Evolutionary conservation across 2,329 filamentous ascomycete species (phyloP), one percentile per base, ranked within the genome.

Genomic region (Colletotrichum graminicola): DNA sequence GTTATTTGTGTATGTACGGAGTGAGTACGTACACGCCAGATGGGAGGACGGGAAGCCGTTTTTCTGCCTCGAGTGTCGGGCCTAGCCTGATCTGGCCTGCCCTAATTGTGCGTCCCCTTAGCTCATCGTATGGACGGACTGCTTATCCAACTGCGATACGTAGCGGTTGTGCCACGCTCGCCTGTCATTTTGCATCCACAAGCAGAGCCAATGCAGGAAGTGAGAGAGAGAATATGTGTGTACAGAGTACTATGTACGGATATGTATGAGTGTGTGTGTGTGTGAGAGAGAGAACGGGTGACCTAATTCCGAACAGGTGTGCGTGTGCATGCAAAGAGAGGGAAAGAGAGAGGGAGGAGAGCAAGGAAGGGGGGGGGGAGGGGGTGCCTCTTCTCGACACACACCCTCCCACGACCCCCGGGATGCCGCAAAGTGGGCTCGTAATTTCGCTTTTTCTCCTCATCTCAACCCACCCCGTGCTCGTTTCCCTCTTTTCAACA

Each of bases 401-500:
- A 72, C 69, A 72, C 70, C 70, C 66, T 71, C 39, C 55, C 66
- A 62, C 66, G 34, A 43, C 69, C 66, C 62, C 66, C 66, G 66
- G 70, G 67, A 72, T 70, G 70, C 70, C 67, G 70, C 62, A 71
- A 55, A 66, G 73, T 73, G 72, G 72, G 62, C 67, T 66, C 62
- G 43, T 64, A 73, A 73, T 73, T 56, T 73, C 72, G 72, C 72
- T 73, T 72, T 73, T 62, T 55, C 64, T 73, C 69, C 69, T 73
- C 72, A 73, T 74, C 73, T 73, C 76, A 76, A 74, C 75, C 74
- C 67, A 75, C 75, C 74, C 73, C 71, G 73, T 76, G 72, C 67
- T 72, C 66, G 67, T 74, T 74, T 75, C 75, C 77, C 77, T 77
- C 78, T 80, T 80, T 82, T 80, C 80, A 81, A 81, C 79, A 82